Percentiles rank a stretch among this genome's conserved stretches.
phyloP scores from a whole-genome alignment of 768 basidiomycete genomes.

The Lentinula edodes region DNA sequence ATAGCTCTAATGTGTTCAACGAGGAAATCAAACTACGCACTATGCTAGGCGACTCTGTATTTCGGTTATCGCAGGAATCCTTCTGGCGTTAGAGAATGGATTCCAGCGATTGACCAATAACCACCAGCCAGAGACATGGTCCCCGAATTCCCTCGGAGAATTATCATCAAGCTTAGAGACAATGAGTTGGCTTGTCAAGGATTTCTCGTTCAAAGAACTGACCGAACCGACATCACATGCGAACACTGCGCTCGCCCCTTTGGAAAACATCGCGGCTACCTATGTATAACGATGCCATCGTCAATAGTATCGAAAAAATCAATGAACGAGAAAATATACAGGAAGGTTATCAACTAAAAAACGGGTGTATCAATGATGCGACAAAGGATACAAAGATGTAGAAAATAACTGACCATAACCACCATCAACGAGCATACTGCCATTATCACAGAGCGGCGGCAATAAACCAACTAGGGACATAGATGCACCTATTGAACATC shows the following conservation, averaged over 20 bases:
- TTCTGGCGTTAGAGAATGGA: slow-evolving; percentile 74
- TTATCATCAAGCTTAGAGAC: slow-evolving; percentile 78
- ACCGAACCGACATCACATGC: slow-evolving; percentile 92
- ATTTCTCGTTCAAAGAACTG: slow-evolving; percentile 19
- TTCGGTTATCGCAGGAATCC: slow-evolving; percentile 85
- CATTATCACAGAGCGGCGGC: slow-evolving; percentile 92
- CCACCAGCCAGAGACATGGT: slow-evolving; percentile 96
- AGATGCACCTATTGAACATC: slow-evolving; percentile 62
- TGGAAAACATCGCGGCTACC: slow-evolving; percentile 88
- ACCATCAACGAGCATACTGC: slow-evolving; percentile 86
- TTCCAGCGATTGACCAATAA: slow-evolving; percentile 90
- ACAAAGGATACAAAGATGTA: slow-evolving; percentile 3
- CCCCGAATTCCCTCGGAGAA: slow-evolving; percentile 90
- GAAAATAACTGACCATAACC: slow-evolving; percentile 64
- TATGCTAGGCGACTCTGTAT: slow-evolving; percentile 94
- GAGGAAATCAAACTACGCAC: slow-evolving; percentile 42
- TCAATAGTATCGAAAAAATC: slow-evolving; percentile 1
- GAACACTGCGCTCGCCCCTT: slow-evolving; percentile 87
- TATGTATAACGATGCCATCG: slow-evolving; percentile 21
- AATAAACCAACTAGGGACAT: slow-evolving; percentile 96
- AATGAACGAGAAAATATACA: slow-evolving; percentile 33
- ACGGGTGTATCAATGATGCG: not conserved
- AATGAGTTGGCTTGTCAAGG: not conserved
- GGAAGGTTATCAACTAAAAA: slow-evolving; percentile 81
- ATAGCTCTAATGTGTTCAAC: not conserved